phyloP scores from a whole-genome alignment of 2,329 filamentous ascomycete genomes.

The Cladorrhinum sp. region DNA sequence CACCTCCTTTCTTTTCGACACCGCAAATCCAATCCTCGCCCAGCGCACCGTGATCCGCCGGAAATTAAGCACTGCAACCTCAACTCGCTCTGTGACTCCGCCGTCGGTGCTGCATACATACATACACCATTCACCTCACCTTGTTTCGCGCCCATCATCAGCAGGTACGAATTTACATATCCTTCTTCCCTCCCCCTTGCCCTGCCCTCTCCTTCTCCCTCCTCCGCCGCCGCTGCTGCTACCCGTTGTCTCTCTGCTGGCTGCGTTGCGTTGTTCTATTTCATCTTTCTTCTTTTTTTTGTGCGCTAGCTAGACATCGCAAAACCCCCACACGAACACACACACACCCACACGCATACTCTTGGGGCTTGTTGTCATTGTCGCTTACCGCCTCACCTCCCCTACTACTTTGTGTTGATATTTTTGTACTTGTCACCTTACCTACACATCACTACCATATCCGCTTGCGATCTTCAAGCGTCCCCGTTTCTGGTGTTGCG shows the following conservation, averaged over 20 bases:
- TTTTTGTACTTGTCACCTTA: constrained; percentile 7
- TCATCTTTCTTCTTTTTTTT: background rate
- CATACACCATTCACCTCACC: background rate
- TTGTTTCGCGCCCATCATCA: background rate
- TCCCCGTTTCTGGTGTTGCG: constrained; percentile 13
- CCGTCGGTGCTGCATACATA: constrained; percentile 7
- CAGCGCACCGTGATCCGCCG: constrained; percentile 7
- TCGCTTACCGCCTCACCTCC: constrained; percentile 19
- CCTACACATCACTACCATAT: constrained; percentile 2
- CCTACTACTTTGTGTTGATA: background rate
- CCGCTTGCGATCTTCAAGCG: constrained; percentile 5
- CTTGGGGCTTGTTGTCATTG: background rate
- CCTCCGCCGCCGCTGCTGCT: too few relatives aligned
- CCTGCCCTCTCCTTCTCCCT: too few relatives aligned
- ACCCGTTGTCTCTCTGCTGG: constrained; percentile 1
- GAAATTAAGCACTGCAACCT: constrained; percentile 27
- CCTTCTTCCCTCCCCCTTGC: background rate
- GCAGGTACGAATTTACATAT: background rate
- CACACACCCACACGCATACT: background rate
- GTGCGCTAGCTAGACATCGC: background rate
- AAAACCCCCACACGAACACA: background rate
- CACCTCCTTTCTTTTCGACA: constrained; percentile 6
- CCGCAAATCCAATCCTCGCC: constrained; percentile 7
- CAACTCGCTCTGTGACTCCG: constrained; percentile 3
- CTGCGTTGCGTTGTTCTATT: constrained; percentile 2